Evolutionary conservation across 805 yeast species (phyloP).

Genomic region (Wickerhamomyces xylosicus): DNA sequence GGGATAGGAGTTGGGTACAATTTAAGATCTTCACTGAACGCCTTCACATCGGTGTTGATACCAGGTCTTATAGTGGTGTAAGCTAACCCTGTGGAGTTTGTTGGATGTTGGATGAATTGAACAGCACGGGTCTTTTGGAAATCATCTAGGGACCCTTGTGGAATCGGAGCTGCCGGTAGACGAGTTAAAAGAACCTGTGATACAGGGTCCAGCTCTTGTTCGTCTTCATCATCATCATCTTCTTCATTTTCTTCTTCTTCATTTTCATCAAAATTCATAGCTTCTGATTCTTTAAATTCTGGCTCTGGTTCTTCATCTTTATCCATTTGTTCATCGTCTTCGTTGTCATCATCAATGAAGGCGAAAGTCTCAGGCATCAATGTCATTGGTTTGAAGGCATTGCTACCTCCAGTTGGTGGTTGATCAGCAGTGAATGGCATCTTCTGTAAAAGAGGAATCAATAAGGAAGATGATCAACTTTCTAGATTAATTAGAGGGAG

Average conservation of each 20-base stretch:
- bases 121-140: conserved; percentile 23
- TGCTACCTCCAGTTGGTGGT: neutral
- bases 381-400: conserved; percentile 2
- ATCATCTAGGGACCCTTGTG: conserved; percentile 24
- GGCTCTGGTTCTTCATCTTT: neutral
- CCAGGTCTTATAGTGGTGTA: conserved; percentile 24
- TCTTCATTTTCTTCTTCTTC: conserved; percentile 3
- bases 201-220: conserved; percentile 17
- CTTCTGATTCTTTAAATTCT: neutral
- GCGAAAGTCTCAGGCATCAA: conserved; percentile 16
- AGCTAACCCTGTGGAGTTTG: conserved; percentile 28
- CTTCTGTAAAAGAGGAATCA: too few relatives aligned
- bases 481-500: too few relatives aligned
- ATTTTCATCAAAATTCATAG: conserved; percentile 2
- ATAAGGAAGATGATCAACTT: too few relatives aligned
- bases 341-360: conserved; percentile 12
- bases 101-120: conserved; percentile 38
- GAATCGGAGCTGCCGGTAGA: conserved; percentile 25
- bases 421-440: neutral
- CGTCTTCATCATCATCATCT: conserved; percentile 12
- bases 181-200: conserved; percentile 21
- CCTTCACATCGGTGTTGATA: conserved; percentile 17
- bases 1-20: conserved; percentile 30
- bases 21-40: conserved; percentile 30
- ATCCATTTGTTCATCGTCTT: conserved; percentile 1